These are phyloP conservation scores for Hamamelis virginiana DNA, from an alignment of 164 flowering plant genomes.

Conservation along the genomic window DNA sequence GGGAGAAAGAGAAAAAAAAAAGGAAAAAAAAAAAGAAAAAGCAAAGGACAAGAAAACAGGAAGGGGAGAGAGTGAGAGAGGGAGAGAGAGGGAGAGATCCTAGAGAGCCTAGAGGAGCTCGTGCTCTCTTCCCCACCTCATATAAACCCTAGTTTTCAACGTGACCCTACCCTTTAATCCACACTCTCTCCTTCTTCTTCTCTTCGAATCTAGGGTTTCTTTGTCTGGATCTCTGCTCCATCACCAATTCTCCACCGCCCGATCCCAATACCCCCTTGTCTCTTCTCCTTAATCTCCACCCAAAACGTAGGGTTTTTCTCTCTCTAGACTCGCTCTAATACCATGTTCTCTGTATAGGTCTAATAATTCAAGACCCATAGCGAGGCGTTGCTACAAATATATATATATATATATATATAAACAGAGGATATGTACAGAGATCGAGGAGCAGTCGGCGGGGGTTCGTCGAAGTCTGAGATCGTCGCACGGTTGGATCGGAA, in stretches of 20 bases:
- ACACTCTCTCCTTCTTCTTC: neutral
- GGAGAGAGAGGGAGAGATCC: constrained; percentile 19
- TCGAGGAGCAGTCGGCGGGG: constrained; percentile 43
- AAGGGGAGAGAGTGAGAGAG: too few species aligned
- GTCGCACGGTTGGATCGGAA: constrained; percentile 46
- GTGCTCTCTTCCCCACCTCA: neutral
- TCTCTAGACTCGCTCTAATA: neutral
- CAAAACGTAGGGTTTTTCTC: constrained; percentile 4
- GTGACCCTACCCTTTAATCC: neutral
- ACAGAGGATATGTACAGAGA: constrained; percentile 37
- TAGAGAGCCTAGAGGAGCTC: constrained; percentile 11
- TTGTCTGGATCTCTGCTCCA: neutral
- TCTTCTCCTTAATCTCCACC: too few species aligned
- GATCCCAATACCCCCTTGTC: neutral
- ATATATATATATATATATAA: neutral
- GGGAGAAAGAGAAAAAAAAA: neutral
- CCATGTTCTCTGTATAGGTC: neutral
- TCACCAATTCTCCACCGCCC: neutral
- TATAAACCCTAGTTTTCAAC: constrained; percentile 23
- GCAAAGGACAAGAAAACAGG: neutral
- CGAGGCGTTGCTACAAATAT: neutral
- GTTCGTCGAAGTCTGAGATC: constrained; percentile 47
- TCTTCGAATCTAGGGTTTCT: constrained; percentile 6
- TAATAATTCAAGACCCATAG: neutral
- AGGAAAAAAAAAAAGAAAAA: neutral